These are phyloP conservation scores for Puccinia polysora DNA, from an alignment of 1,284 basidiomycete species.

Conservation along the genomic window DNA sequence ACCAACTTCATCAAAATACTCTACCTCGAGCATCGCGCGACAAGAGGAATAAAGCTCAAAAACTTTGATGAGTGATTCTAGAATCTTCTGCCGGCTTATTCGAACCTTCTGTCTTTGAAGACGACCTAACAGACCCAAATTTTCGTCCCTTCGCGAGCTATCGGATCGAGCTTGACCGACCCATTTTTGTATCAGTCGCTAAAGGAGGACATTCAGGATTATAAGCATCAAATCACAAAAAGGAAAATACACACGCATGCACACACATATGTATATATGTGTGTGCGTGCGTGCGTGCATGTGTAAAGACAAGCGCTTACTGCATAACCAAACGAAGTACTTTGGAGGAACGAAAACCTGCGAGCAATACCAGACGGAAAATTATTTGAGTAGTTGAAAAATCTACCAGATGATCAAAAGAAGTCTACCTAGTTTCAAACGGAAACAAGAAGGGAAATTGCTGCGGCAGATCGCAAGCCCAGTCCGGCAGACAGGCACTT, in stretches of 20 bases:
- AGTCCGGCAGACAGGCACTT: constrained; percentile 90
- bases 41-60: constrained; percentile 90
- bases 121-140: constrained; percentile 82
- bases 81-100: constrained; percentile 85
- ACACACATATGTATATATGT: constrained; percentile 63
- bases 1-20: constrained; percentile 98
- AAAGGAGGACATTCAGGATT: too few species aligned
- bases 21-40: constrained; percentile 87
- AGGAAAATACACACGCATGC: too few species aligned
- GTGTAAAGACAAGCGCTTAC: constrained; percentile 58
- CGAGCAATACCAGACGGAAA: constrained; percentile 54
- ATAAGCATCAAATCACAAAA: too few species aligned
- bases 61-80: constrained; percentile 96
- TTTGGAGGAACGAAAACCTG: constrained; percentile 92
- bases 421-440: constrained; percentile 42
- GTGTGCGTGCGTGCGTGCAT: constrained; percentile 51
- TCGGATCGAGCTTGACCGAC: constrained; percentile 48
- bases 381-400: too few species aligned
- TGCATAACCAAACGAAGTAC: constrained; percentile 93
- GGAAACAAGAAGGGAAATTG: constrained; percentile 54
- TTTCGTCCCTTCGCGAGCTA: constrained; percentile 74
- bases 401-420: neutral
- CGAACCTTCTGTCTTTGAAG: constrained; percentile 93
- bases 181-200: constrained; percentile 44
- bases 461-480: constrained; percentile 88